Base-by-base conservation (phyloP, 495 filamentous ascomycete species). In the Entonaema liquescens region DNA sequence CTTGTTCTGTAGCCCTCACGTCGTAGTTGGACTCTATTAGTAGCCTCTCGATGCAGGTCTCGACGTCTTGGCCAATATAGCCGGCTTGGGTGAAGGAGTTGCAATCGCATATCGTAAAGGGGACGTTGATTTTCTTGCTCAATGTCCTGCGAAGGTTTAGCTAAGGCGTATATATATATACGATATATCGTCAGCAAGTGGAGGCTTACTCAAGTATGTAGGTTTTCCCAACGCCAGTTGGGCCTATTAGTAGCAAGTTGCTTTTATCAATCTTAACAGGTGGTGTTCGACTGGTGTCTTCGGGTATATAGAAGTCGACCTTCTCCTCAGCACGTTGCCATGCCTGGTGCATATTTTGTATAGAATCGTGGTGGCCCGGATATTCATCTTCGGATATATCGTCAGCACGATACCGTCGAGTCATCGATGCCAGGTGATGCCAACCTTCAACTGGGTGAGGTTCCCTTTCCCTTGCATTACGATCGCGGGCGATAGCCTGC, bases 31-130 rank as follows among this genome's bases (percentile, higher is more conserved):
- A 90, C 55, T 96, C 94, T 64, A 93, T 91, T 8, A 99, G 83
- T 31, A 99, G 85, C 26, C 95, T 88, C 72, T 97, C 92, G 19
- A 99, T 92, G 72, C 94, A 97, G 0, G 92, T 89, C 73, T 99
- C 95, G 49, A 92, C 94, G 75, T 99, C 95, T 76, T 98, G 94
- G 62, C 95, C 95, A 62, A 99, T 97, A 75, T 99, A 99, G 13
- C 95, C 95, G 5, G 95, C 94, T 83, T 97, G 94, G 2, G 95
- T 99, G 69, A 99, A 95, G 3, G 95, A 91, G 13, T 96, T 98
- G 80, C 96, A 98, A 77, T 99, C 96, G 64, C 93, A 95, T 78
- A 98, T 98, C 66, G 92, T 95, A 77, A 99, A 98, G 0, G 95
- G 96, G 1, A 98, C 95, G 58, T 95, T 94, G 21, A 99, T 78